Evolutionary conservation across 169 alveolate genomes (phyloP).

Genomic region (Plasmodium chabaudi): DNA sequence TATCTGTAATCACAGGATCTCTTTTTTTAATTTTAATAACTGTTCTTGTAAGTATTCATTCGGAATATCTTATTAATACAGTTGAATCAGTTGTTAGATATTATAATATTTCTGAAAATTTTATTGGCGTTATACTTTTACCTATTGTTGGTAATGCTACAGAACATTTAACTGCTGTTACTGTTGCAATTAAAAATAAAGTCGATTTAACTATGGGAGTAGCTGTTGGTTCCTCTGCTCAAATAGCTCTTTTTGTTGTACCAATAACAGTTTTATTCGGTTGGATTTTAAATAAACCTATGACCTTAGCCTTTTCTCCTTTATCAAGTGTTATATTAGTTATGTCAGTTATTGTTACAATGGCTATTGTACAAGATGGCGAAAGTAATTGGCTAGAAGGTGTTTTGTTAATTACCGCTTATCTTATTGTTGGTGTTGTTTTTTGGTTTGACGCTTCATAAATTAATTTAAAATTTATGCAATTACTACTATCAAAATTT

Average conservation of each 20-base stretch:
- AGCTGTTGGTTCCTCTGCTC: conserved; percentile 92
- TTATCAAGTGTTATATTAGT: conserved; percentile 84
- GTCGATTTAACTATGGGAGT: conserved; percentile 92
- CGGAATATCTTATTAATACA: conserved; percentile 84
- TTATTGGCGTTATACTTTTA: conserved; percentile 91
- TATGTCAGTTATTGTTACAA: conserved; percentile 82
- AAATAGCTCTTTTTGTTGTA: conserved; percentile 87
- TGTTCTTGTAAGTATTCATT: conserved; percentile 69
- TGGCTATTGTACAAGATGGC: conserved; percentile 90
- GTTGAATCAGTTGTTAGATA: conserved; percentile 84
- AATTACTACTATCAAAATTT: not conserved
- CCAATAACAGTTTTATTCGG: conserved; percentile 91
- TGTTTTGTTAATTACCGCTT: conserved; percentile 86
- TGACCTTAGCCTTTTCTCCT: conserved; percentile 88
- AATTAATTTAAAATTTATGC: not conserved
- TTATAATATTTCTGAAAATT: conserved; percentile 84
- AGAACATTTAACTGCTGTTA: conserved; percentile 89
- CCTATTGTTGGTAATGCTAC: conserved; percentile 92
- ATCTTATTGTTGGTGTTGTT: conserved; percentile 86
- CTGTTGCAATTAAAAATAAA: conserved; percentile 89
- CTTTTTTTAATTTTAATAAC: conserved; percentile 75
- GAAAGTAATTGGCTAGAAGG: conserved; percentile 92
- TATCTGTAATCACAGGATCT: conserved; percentile 79
- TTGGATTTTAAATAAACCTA: conserved; percentile 89
- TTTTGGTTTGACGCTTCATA: conserved; percentile 82